Evolutionary conservation across 1,284 basidiomycete species (phyloP).

Genomic region (Ustilago cynodontis): DNA sequence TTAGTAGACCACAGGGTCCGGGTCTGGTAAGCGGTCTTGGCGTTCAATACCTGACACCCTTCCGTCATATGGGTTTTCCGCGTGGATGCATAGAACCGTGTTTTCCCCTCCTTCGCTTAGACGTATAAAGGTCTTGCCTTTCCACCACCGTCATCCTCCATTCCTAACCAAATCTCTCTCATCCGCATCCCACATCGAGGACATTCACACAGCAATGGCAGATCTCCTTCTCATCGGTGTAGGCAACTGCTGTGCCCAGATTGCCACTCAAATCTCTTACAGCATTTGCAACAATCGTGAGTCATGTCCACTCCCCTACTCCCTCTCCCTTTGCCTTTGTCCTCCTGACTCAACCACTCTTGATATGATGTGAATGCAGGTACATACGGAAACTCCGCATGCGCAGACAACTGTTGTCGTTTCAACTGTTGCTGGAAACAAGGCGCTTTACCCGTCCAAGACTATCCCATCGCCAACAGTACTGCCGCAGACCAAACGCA

Average conservation of each 20-base stretch:
- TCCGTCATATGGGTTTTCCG: not conserved
- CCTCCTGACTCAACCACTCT: too few relatives aligned
- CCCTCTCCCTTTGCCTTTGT: too few relatives aligned
- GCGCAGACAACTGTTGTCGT: conserved; percentile 47
- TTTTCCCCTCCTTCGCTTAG: not conserved
- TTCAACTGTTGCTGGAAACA: conserved; percentile 49
- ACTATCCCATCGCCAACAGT: conserved; percentile 45
- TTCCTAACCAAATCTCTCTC: not conserved
- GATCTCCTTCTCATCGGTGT: not conserved
- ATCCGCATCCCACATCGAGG: not conserved
- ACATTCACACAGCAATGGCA: not conserved
- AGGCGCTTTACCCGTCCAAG: conserved; percentile 42
- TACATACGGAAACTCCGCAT: conserved; percentile 28
- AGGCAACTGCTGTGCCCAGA: not conserved
- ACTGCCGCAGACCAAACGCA: conserved; percentile 14
- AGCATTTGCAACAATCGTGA: conserved; percentile 34
- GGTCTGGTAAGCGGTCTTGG: not conserved
- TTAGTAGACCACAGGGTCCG: not conserved
- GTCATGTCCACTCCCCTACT: not conserved
- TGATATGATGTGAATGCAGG: conserved; percentile 12
- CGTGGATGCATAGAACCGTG: too few relatives aligned
- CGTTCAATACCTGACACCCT: not conserved
- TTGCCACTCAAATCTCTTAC: conserved; percentile 21
- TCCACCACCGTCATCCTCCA: not conserved
- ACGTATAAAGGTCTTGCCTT: not conserved